phyloP scores from a whole-genome alignment of 179 eudicot genomes.

The Carnegiea gigantea region DNA sequence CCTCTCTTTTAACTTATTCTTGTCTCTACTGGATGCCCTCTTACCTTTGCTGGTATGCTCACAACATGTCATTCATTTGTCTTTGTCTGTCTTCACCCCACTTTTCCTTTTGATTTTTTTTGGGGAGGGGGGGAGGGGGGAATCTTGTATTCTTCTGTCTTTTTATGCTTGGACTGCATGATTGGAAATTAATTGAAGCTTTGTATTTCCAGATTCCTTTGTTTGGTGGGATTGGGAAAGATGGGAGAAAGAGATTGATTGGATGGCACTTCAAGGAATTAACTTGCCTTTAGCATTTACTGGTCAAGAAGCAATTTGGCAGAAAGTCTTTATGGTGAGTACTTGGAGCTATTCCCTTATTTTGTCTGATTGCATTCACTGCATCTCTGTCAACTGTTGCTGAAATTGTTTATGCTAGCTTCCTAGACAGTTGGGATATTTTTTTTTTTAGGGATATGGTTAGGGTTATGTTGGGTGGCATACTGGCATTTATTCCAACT shows the following conservation, averaged over 20 bases:
- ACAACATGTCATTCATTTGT: not conserved
- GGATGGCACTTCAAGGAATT: slow-evolving; percentile 99
- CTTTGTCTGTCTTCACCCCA: too few species aligned
- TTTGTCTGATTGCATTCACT: not conserved
- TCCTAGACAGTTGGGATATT: not conserved
- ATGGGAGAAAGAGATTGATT: slow-evolving; percentile 98
- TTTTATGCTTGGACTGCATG: not conserved
- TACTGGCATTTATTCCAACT: slow-evolving; percentile 96
- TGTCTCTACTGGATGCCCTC: not conserved
- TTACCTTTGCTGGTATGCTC: not conserved
- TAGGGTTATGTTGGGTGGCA: slow-evolving; percentile 66
- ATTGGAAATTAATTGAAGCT: slow-evolving; percentile 1
- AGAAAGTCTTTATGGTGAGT: slow-evolving; percentile 78
- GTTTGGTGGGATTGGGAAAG: slow-evolving; percentile 99
- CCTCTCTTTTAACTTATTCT: too few species aligned
- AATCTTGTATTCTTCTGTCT: not conserved
- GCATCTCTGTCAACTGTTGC: not conserved
- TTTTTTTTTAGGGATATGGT: too few species aligned
- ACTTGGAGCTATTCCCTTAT: slow-evolving; percentile 7
- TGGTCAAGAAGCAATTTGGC: slow-evolving; percentile 98
- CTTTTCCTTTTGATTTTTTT: not conserved
- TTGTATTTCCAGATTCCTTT: slow-evolving; percentile 69
- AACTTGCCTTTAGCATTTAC: slow-evolving; percentile 95
- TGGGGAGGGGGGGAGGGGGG: not conserved
- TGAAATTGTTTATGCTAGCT: slow-evolving; percentile 5